Conservation (phyloP, 2,329 filamentous ascomycete genomes). For the Aspergillus caelatus region DNA sequence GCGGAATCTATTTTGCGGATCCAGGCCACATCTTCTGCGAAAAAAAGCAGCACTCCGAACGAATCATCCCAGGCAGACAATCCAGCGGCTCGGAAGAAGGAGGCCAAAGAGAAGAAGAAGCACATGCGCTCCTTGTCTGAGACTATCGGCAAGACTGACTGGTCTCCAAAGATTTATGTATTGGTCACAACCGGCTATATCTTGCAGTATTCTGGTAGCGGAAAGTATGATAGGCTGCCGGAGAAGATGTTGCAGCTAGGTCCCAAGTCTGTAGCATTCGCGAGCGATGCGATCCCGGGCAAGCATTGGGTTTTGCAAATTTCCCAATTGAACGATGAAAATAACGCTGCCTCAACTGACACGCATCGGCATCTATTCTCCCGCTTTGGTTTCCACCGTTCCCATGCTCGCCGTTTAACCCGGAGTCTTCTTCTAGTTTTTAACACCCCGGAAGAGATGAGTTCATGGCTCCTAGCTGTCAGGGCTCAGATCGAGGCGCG, state of each 20-base stretch:
- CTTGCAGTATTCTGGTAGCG: conserved; percentile 49
- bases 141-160: conserved; percentile 43
- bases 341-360: conserved; percentile 30
- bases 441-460: conserved; percentile 47
- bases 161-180: conserved; percentile 50
- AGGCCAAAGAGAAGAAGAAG: conserved; percentile 36
- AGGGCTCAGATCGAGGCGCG: conserved; percentile 50
- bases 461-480: conserved; percentile 48
- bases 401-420: conserved; percentile 37
- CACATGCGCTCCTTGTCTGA: conserved; percentile 41
- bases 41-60: conserved; percentile 15
- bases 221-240: conserved; percentile 48
- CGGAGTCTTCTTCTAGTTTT: conserved; percentile 49
- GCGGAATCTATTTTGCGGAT: conserved; percentile 70
- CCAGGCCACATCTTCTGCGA: conserved; percentile 36
- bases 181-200: conserved; percentile 49
- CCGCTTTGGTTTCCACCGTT: conserved; percentile 43
- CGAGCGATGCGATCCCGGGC: conserved; percentile 53
- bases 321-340: conserved; percentile 40
- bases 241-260: conserved; percentile 52
- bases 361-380: conserved; percentile 40
- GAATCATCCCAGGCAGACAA: conserved; percentile 21
- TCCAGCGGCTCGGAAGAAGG: conserved; percentile 32
- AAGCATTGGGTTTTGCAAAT: conserved; percentile 54
- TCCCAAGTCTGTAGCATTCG: conserved; percentile 51